These are phyloP conservation scores for Solanum hybrid DNA, from an alignment of 305 asterid species.

Conservation along the genomic window DNA sequence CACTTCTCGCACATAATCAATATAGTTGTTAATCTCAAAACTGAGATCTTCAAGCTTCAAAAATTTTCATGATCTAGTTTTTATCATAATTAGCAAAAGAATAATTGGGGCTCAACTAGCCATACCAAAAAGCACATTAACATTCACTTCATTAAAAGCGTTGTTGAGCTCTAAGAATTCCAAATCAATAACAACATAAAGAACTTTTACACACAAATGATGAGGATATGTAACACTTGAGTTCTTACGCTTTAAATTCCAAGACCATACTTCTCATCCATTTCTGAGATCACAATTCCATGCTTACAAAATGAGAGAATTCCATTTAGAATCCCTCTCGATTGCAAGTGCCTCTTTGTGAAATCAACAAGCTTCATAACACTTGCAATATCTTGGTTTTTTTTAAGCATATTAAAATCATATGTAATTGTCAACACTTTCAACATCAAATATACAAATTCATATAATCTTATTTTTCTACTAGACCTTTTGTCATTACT, in stretches of 20 bases:
- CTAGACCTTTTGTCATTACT: neutral
- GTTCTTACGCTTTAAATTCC: neutral
- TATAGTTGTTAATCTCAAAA: neutral
- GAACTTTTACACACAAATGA: neutral
- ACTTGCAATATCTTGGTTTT: slow-evolving; percentile 12
- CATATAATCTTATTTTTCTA: neutral
- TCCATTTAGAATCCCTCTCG: neutral
- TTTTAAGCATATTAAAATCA: neutral
- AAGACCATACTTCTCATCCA: neutral
- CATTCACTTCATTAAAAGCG: neutral
- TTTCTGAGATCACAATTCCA: neutral
- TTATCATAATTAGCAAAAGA: neutral
- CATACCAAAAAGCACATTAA: neutral
- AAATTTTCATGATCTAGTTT: neutral
- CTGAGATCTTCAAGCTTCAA: neutral
- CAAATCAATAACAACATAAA: neutral
- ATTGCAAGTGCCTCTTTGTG: neutral
- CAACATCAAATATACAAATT: slow-evolving; percentile 1
- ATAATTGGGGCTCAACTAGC: neutral
- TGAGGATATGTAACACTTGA: neutral
- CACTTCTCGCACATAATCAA: neutral
- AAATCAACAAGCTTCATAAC: neutral
- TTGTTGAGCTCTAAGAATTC: neutral
- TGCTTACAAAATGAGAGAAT: slow-evolving; percentile 4
- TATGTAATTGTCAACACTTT: neutral